Percentiles rank a stretch among this genome's conserved stretches.
These are phyloP conservation scores for Athelia sp. DNA, from an alignment of 1,284 basidiomycete genomes.

Conservation along the genomic window DNA sequence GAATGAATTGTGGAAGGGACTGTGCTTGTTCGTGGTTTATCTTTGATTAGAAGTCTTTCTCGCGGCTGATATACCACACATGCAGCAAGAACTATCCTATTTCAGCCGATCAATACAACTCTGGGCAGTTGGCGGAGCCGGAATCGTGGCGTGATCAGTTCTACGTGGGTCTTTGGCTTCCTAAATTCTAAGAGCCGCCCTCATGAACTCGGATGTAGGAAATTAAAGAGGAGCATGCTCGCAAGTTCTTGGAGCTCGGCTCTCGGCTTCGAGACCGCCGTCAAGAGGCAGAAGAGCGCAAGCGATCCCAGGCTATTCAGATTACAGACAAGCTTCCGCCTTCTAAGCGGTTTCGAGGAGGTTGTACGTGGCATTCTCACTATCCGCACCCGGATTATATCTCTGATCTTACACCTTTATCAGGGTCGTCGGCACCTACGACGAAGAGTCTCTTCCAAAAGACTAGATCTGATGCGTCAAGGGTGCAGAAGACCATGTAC, in stretches of 20 bases:
- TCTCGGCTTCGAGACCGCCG: constrained; percentile 57
- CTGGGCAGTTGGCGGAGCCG: constrained; percentile 36
- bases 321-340: constrained; percentile 61
- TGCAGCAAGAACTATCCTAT: constrained; percentile 52
- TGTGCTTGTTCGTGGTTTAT: too few relatives aligned
- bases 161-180: constrained; percentile 42
- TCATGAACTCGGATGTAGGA: constrained; percentile 29
- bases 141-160: constrained; percentile 66
- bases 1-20: constrained; percentile 64
- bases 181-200: background rate
- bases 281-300: constrained; percentile 62
- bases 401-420: constrained; percentile 10
- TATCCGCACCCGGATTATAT: constrained; percentile 10
- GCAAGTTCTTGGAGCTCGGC: constrained; percentile 55
- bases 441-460: constrained; percentile 74
- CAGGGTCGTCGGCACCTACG: constrained; percentile 44
- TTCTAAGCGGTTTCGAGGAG: constrained; percentile 50
- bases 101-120: constrained; percentile 39
- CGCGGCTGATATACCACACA: too few relatives aligned
- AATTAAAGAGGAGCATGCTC: constrained; percentile 49
- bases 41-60: too few relatives aligned
- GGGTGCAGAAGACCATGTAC: constrained; percentile 58
- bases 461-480: constrained; percentile 62
- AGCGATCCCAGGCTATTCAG: constrained; percentile 69
- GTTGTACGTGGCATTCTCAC: constrained; percentile 40